phyloP scores from a whole-genome alignment of 1,284 basidiomycete species.

The Leccinum glutinopallens region DNA sequence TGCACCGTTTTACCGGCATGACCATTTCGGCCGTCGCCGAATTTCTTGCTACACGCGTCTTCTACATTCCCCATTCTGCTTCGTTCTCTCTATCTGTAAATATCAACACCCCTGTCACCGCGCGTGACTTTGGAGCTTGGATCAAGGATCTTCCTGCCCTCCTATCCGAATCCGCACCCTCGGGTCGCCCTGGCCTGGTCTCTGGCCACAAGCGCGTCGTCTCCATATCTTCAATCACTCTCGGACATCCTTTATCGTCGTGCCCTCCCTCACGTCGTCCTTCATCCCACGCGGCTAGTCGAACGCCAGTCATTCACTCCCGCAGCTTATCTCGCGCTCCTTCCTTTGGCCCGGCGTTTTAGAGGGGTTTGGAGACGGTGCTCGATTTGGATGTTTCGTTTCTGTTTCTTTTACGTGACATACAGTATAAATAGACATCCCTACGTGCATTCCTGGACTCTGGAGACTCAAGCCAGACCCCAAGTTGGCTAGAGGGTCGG shows the following conservation, averaged over 20 bases:
- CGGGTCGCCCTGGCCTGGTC: conserved; percentile 33
- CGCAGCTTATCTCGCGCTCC: conserved; percentile 61
- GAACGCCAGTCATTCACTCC: conserved; percentile 51
- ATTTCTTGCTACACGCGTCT: conserved; percentile 84
- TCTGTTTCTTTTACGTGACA: too few relatives aligned
- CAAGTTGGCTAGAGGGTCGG: too few relatives aligned
- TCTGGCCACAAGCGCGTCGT: conserved; percentile 50
- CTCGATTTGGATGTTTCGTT: too few relatives aligned
- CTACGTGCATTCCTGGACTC: too few relatives aligned
- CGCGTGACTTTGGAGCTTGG: conserved; percentile 88
- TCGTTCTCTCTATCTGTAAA: conserved; percentile 33
- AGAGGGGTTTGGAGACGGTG: conserved; percentile 29
- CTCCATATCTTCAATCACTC: conserved; percentile 56
- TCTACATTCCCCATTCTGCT: conserved; percentile 66
- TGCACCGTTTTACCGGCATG: conserved; percentile 92
- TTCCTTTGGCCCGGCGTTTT: conserved; percentile 58
- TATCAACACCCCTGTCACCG: conserved; percentile 66
- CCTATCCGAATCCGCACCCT: conserved; percentile 40
- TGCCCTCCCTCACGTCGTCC: conserved; percentile 71
- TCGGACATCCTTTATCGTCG: conserved; percentile 63
- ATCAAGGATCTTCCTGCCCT: conserved; percentile 77
- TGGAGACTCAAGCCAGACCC: too few relatives aligned
- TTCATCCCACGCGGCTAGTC: conserved; percentile 57
- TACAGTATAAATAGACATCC: too few relatives aligned
- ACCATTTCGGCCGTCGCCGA: conserved; percentile 77